Evolutionary conservation across 331 rosid genomes (phyloP), one percentile per base, ranked within the genome.

Genomic region (Malus hybrid): DNA sequence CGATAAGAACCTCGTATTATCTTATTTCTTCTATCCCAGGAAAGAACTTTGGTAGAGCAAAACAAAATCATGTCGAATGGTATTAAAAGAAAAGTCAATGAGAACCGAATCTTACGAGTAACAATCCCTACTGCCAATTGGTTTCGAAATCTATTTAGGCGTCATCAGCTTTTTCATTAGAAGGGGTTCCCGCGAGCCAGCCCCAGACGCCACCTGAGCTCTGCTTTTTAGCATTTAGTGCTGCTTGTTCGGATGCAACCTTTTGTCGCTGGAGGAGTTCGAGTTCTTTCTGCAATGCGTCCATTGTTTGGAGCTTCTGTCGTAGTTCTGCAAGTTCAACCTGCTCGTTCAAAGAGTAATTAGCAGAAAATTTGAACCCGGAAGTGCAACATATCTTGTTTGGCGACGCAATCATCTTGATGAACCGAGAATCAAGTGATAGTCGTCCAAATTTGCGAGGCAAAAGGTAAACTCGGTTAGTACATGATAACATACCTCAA

Each of bases 161-260:
- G 56, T 90, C 86, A 46, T 84, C 88, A 4, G 32, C 56, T 13
- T 71, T 73, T 34, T 71, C 82, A n/a, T 5, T 13, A 6, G 90
- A 71, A 29, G 97, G 97, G 44, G 84, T 7, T 54, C 97, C 97
- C 0, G 97, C 96, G 24, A 93, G 92, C 98, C 98, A 93, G 73
- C 97, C 97, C 98, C 97, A 93, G 68, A 93, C 83, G 4, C 97
- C 91, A 7, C 98, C 90, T 56, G 98, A 93, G 69, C 89, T 42
- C 86, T 90, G 93, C 73, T 84, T 90, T 86, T 82, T 91, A 70
- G 85, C 89, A 63, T 79, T 88, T 39, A 90, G 42, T 62, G 89
- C 89, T 60, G 92, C 98, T 83, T 93, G 93, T 85, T 93, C 96
- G 4, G 98, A 91, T 46, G 93, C 94, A 32, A 93, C 93, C 66